phyloP scores from a whole-genome alignment of 169 alveolate genomes.

The Amoebophrya sp. region DNA sequence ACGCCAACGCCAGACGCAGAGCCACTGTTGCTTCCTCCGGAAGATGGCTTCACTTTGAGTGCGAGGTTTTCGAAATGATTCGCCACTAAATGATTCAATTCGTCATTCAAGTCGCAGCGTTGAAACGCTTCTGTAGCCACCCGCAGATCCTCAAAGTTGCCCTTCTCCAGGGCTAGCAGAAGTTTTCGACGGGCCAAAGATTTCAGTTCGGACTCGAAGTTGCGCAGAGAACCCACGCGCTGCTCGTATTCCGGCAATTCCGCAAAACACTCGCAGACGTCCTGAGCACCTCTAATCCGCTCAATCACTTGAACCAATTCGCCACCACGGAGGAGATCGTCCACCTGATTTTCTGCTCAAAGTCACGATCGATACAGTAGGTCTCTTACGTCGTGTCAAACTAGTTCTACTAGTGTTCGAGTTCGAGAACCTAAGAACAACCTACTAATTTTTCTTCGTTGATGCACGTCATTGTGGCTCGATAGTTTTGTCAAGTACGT shows the following conservation, averaged over 20 bases:
- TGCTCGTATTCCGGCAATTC: neutral
- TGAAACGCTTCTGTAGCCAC: neutral
- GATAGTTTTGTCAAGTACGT: neutral
- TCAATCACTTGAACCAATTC: neutral
- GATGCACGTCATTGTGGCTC: neutral
- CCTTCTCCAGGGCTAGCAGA: neutral
- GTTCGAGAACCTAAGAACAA: neutral
- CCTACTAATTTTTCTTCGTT: too few species aligned
- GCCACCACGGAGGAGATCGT: neutral
- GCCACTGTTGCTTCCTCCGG: too few species aligned
- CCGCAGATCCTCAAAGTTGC: neutral
- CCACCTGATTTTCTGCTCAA: neutral
- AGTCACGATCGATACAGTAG: neutral
- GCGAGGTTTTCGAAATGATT: neutral
- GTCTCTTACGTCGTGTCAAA: neutral
- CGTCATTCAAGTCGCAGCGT: neutral
- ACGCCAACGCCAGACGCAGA: neutral
- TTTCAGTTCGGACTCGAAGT: neutral
- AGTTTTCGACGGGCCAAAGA: neutral
- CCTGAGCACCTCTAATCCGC: neutral
- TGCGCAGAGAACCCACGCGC: neutral
- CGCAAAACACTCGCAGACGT: neutral
- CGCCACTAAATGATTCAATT: neutral
- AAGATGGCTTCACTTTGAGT: neutral
- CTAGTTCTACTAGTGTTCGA: neutral